Conservation (phyloP, 2,329 filamentous ascomycete genomes). For the Nothophaeocryptopus gaeumannii region DNA sequence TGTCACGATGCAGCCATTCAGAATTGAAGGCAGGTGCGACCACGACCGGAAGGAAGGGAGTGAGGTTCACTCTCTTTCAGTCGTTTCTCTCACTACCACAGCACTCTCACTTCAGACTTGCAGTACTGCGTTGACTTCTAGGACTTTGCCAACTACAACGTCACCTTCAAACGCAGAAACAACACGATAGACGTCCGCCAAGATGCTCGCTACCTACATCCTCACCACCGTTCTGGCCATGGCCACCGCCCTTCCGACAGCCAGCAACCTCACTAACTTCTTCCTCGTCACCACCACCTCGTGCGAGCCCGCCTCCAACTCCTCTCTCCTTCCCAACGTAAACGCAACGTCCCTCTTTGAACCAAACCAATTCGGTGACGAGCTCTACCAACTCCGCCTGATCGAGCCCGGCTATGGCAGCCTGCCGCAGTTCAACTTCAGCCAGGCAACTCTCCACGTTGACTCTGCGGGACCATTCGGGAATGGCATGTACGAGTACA, state of each 20-base stretch:
- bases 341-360: conserved; percentile 41
- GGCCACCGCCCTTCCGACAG: conserved; percentile 4
- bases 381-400: conserved; percentile 38
- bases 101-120: too few species aligned
- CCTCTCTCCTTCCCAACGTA: conserved; percentile 36
- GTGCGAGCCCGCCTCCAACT: conserved; percentile 25
- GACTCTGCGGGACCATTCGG: conserved; percentile 24
- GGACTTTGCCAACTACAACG: too few species aligned
- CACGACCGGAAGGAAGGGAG: too few species aligned
- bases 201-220: not conserved
- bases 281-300: conserved; percentile 42
- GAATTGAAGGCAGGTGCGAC: too few species aligned
- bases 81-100: too few species aligned
- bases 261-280: conserved; percentile 31
- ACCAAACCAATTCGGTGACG: conserved; percentile 32
- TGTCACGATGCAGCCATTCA: too few species aligned
- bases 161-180: too few species aligned
- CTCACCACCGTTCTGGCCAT: conserved; percentile 14
- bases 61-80: too few species aligned
- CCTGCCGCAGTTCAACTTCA: conserved; percentile 40
- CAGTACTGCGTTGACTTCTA: too few species aligned
- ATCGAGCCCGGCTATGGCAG: conserved; percentile 39
- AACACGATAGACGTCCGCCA: too few species aligned
- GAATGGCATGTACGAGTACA: conserved; percentile 30
- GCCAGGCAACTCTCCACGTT: conserved; percentile 35